phyloP scores from a whole-genome alignment of 2,329 filamentous ascomycete genomes.

The Rhynchosporium graminicola region DNA sequence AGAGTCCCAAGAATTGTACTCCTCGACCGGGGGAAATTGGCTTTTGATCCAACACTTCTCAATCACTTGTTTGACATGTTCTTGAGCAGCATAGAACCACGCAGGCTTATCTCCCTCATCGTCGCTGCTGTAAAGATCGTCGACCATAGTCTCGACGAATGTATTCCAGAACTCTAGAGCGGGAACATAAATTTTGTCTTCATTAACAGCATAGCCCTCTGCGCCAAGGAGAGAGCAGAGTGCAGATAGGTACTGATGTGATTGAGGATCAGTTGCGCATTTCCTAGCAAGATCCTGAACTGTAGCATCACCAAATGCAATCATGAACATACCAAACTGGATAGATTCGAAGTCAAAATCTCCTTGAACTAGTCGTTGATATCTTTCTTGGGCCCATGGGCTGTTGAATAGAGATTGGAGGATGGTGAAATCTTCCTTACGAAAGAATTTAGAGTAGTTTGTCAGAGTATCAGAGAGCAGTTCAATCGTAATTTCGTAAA shows the following conservation, averaged over 20 bases:
- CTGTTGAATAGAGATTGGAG: constrained; percentile 62
- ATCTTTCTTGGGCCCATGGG: constrained; percentile 58
- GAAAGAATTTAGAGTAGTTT: constrained; percentile 65
- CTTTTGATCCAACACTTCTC: constrained; percentile 70
- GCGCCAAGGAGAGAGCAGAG: constrained; percentile 67
- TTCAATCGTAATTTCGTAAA: constrained; percentile 63
- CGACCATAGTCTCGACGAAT: constrained; percentile 69
- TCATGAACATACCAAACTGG: constrained; percentile 66
- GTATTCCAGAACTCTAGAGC: constrained; percentile 81
- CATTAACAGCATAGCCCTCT: constrained; percentile 66
- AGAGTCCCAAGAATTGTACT: constrained; percentile 67
- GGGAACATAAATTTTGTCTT: constrained; percentile 72
- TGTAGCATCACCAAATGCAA: constrained; percentile 69
- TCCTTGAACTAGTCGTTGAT: constrained; percentile 56
- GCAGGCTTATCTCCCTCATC: constrained; percentile 45
- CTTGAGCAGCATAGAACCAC: constrained; percentile 61
- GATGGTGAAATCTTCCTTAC: constrained; percentile 55
- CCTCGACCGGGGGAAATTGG: constrained; percentile 55
- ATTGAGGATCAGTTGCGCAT: constrained; percentile 48
- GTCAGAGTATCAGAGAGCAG: constrained; percentile 65
- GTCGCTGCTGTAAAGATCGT: constrained; percentile 52
- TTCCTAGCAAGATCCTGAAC: constrained; percentile 59
- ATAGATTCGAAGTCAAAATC: constrained; percentile 64
- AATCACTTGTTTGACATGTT: constrained; percentile 63
- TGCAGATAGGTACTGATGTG: constrained; percentile 55